Evolutionary conservation across 2,329 filamentous ascomycete genomes (phyloP), one percentile per base, ranked within the genome.

Genomic region (Juglanconis sp.): DNA sequence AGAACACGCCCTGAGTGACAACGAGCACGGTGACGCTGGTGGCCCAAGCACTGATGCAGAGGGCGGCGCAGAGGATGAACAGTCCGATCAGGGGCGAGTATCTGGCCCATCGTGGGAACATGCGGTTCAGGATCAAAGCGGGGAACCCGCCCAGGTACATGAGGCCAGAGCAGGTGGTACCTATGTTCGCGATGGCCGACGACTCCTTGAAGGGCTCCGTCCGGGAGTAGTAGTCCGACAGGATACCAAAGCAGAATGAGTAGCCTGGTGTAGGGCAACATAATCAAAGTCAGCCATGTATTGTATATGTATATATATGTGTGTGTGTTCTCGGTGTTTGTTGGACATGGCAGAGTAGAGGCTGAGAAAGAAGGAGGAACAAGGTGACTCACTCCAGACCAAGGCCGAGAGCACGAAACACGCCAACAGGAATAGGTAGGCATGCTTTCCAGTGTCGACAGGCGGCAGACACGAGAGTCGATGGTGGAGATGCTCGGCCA

Each of bases 161-260:
- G 63, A 85, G 75, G 3, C 82, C 61, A 7, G 61, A 63, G 49
- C 61, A 61, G 53, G 54, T 58, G 11, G 61, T 62, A 36, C 61
- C 61, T 57, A 91, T 85, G 13, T 85, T 76, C 35, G 87, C 80
- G 53, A 89, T 84, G 48, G 79, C 75, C 34, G 78, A 75, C 0
- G 79, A 78, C 2, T 79, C 79, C 3, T 74, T 72, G 58, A 90
- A 90, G 1, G 84, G 81, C 4, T 78, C 78, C 60, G 87, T 79
- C 1, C 76, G 81, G 40, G 77, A 81, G 70, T 91, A 91, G 71
- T 89, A 88, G 55, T 87, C 80, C 65, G 90, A 87, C 67, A 91
- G 90, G 31, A 91, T 80, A 48, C 88, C 88, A 69, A 87, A 91
- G 0, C 86, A 80, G 59, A 87, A 86, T 0, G 86, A 84, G 59